Evolutionary conservation across 2,329 filamentous ascomycete species (phyloP).

Genomic region (Thermomyces lanuginosus): DNA sequence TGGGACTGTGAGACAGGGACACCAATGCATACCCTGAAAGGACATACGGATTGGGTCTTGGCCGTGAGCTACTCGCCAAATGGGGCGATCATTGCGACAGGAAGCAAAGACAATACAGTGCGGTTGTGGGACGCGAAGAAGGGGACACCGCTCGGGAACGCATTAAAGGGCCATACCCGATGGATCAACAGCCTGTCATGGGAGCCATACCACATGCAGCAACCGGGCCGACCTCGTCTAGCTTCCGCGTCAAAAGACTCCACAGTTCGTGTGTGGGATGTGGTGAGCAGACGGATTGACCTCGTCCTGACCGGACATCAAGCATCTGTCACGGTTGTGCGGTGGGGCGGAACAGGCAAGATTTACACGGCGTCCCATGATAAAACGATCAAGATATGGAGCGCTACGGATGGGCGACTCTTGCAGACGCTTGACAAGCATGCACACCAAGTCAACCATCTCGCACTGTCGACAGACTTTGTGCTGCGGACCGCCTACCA

Average conservation of each 20-base stretch:
- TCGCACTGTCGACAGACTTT: slow-evolving; percentile 85
- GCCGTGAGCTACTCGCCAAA: slow-evolving; percentile 79
- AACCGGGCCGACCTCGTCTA: slow-evolving; percentile 55
- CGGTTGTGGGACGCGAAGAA: slow-evolving; percentile 74
- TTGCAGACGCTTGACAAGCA: slow-evolving; percentile 66
- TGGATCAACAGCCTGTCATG: slow-evolving; percentile 79
- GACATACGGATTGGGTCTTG: slow-evolving; percentile 80
- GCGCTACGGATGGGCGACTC: slow-evolving; percentile 60
- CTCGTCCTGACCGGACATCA: slow-evolving; percentile 78
- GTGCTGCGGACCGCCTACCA: slow-evolving; percentile 72
- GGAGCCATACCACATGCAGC: slow-evolving; percentile 83
- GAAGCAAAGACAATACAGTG: slow-evolving; percentile 86
- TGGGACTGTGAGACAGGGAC: slow-evolving; percentile 94
- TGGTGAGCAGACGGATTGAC: slow-evolving; percentile 60
- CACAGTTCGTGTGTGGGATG: slow-evolving; percentile 76
- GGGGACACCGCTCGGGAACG: slow-evolving; percentile 54
- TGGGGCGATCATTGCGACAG: slow-evolving; percentile 64
- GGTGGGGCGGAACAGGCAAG: slow-evolving; percentile 79
- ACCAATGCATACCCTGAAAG: slow-evolving; percentile 67
- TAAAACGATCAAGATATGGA: slow-evolving; percentile 85
- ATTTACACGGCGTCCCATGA: slow-evolving; percentile 81
- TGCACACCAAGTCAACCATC: slow-evolving; percentile 89
- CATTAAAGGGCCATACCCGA: slow-evolving; percentile 72
- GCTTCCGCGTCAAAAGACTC: slow-evolving; percentile 82
- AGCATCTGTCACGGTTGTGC: slow-evolving; percentile 73